phyloP scores from a whole-genome alignment of 1,284 basidiomycete species.

The Cryptococcus sp. region DNA sequence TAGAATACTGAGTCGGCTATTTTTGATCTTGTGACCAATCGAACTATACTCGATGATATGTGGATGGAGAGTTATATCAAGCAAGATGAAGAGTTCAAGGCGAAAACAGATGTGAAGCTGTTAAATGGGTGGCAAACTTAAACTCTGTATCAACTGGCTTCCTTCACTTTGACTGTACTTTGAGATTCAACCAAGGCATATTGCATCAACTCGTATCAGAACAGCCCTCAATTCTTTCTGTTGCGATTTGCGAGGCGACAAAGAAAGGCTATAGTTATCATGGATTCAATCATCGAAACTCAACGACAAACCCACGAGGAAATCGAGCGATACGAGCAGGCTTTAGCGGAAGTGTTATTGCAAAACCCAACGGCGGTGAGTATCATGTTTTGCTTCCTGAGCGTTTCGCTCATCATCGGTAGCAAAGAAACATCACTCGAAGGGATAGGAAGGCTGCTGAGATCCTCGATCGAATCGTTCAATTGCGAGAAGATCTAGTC shows the following conservation, averaged over 20 bases:
- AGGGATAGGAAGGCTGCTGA: constrained; percentile 83
- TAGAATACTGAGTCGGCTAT: too few species aligned
- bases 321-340: constrained; percentile 75
- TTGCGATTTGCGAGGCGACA: too few species aligned
- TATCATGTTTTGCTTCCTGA: constrained; percentile 19
- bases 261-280: constrained; percentile 34
- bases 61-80: neutral
- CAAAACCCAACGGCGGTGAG: constrained; percentile 46
- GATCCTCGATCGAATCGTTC: constrained; percentile 73
- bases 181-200: too few species aligned
- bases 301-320: constrained; percentile 94
- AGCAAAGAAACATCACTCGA: constrained; percentile 57
- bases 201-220: too few species aligned
- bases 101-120: constrained; percentile 1
- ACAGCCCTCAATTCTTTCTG: too few species aligned
- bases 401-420: neutral
- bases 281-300: constrained; percentile 89
- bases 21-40: too few species aligned
- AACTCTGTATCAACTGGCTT: too few species aligned
- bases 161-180: too few species aligned
- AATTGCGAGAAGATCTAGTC: constrained; percentile 63
- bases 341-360: constrained; percentile 52
- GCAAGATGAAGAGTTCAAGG: neutral
- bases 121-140: too few species aligned
- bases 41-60: too few species aligned